phyloP scores from a whole-genome alignment of 371 early-diverging fungal genomes.

The Lichtheimia corymbifera region DNA sequence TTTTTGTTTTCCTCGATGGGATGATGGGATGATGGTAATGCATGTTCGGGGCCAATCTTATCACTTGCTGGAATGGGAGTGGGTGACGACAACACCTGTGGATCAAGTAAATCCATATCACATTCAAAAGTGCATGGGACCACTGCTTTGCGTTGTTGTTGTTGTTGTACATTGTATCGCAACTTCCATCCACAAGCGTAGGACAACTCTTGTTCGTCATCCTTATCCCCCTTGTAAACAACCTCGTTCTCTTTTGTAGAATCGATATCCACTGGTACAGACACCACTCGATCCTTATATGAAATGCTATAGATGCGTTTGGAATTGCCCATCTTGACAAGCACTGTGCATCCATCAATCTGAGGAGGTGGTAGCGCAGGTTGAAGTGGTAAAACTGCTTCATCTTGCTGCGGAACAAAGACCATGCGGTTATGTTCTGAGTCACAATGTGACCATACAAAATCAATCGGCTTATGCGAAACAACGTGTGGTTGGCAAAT shows the following conservation, averaged over 20 bases:
- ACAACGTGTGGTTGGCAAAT: constrained; percentile 14
- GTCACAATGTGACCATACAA: constrained; percentile 13
- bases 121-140: constrained; percentile 15
- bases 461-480: constrained; percentile 23
- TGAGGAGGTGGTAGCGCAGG: constrained; percentile 12
- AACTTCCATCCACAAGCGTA: constrained; percentile 16
- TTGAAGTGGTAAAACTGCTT: constrained; percentile 10
- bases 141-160: constrained; percentile 1
- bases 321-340: constrained; percentile 14
- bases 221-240: neutral
- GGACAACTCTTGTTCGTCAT: constrained; percentile 2
- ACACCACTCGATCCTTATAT: constrained; percentile 14
- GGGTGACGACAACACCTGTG: constrained; percentile 14
- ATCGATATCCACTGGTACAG: constrained; percentile 6
- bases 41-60: neutral
- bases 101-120: constrained; percentile 19
- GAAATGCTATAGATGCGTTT: constrained; percentile 25
- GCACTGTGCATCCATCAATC: constrained; percentile 23
- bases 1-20: neutral
- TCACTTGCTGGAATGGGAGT: constrained; percentile 7
- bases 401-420: constrained; percentile 11
- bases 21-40: neutral
- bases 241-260: neutral
- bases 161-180: constrained; percentile 9
- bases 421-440: constrained; percentile 7